A percentile compares a stretch with the other conserved stretches of the same genome.
phyloP scores from a whole-genome alignment of 139 green algal species.

The Tetradesmus lagerheimii region DNA sequence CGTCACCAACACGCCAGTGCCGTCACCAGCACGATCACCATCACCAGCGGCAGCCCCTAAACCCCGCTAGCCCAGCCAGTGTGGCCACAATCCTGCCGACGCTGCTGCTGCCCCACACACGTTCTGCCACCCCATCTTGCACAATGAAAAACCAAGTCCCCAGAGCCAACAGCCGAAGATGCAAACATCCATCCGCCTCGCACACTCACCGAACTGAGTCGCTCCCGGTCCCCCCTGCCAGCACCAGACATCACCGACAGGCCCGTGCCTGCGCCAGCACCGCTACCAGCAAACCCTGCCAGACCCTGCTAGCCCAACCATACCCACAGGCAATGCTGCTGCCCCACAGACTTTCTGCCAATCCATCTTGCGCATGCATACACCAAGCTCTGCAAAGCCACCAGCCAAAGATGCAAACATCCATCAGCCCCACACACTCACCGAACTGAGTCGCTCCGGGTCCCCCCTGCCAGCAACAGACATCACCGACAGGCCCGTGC shows the following conservation, averaged over 20 bases:
- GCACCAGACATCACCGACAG: background rate
- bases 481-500: too few species aligned
- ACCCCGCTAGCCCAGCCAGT: background rate
- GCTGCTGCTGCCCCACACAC: slow-evolving; percentile 13
- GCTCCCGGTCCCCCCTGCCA: background rate
- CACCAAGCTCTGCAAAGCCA: too few species aligned
- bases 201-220: slow-evolving; percentile 6
- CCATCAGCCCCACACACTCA: too few species aligned
- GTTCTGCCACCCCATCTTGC: too few species aligned
- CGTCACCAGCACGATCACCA: background rate
- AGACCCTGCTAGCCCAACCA: background rate
- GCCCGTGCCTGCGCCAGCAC: background rate
- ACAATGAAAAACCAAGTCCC: too few species aligned
- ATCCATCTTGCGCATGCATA: too few species aligned
- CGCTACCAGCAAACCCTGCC: background rate
- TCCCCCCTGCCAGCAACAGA: too few species aligned
- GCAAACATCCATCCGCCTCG: background rate
- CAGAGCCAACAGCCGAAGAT: too few species aligned
- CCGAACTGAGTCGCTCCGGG: too few species aligned
- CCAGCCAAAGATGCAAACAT: too few species aligned
- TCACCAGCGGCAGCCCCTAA: background rate
- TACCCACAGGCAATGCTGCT: background rate
- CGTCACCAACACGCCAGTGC: background rate
- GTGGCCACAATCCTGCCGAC: background rate
- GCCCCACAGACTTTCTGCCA: background rate